Conservation (phyloP, 257 asterid genomes). For the Solanum bulbocastanum region DNA sequence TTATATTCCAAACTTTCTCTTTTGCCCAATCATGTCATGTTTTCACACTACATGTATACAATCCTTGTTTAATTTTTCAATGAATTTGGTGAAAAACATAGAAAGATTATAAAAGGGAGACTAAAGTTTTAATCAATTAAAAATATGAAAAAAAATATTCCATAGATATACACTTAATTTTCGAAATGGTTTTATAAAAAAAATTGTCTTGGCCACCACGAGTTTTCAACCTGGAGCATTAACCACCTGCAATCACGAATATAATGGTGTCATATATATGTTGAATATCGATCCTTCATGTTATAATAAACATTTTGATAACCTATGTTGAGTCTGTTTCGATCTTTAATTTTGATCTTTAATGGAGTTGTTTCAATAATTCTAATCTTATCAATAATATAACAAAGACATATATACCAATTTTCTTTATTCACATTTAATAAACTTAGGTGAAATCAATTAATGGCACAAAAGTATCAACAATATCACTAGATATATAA, state of each 20-base stretch:
- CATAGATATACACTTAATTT: background rate
- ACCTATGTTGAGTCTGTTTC: background rate
- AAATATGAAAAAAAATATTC: background rate
- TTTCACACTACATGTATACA: background rate
- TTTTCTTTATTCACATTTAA: background rate
- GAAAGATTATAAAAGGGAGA: background rate
- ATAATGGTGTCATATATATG: background rate
- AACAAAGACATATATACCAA: background rate
- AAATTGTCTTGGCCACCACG: background rate
- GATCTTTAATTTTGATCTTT: background rate
- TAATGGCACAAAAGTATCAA: background rate
- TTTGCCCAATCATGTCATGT: background rate
- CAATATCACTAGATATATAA: background rate
- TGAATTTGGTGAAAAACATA: conserved; percentile 17
- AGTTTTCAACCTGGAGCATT: background rate
- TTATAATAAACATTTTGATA: background rate
- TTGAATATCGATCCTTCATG: background rate
- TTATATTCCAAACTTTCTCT: background rate
- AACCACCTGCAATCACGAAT: background rate
- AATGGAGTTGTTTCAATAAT: background rate
- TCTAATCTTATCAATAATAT: background rate
- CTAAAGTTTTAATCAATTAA: background rate
- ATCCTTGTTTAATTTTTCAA: background rate
- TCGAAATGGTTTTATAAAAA: background rate
- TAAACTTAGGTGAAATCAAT: background rate